Evolutionary conservation across 2,329 filamentous ascomycete genomes (phyloP), one percentile per base, ranked within the genome.

Genomic region (Chaetomium sp.): DNA sequence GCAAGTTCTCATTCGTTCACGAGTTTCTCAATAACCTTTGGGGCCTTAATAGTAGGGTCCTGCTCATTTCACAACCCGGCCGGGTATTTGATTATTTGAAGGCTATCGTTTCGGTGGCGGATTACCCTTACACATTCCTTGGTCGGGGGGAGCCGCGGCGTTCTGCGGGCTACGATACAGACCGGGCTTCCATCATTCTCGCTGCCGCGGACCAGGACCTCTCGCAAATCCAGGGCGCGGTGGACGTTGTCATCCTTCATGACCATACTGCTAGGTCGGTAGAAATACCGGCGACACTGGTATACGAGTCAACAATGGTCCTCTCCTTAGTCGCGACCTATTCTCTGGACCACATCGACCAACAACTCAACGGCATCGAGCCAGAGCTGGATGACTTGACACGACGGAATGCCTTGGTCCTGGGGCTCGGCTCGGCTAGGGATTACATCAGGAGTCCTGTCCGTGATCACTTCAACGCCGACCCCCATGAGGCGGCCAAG

Each of bases 1-100:
- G 79, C 53, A 86, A 86, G 61, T 82, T 80, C 61, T 76, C 74
- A 36, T 86, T 86, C 61, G 62, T 85, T 5, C 77, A 74, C 45
- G 80, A 84, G 59, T 69, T 86, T 3, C 65, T 85, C 35, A 69
- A 76, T 19, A 64, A 67, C 7, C 64, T 84, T 9, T 64, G 66
- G n/a, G 66, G 70, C 12, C 66, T 70, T 10, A 70, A 76, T 9
- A 75, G 72, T 40, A 78, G 75, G 38, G 66, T 86, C 6, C 67
- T 84, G 11, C 74, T 86, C 32, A 64, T 86, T 9, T 78, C 74
- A 7, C 77, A 77, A 19, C 74, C 77, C 5, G 73, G 74, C 8
- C 71, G 73, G 35, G 69, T 81, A 6, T 67, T 81, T 42, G 75
- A 79, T 35, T 74, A 84, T 36, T 68, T 86, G 1, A 75, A 76